Percentiles rank a stretch among this genome's conserved stretches.
These are phyloP conservation scores for Aspergillus niger DNA, from an alignment of 2,329 filamentous ascomycete genomes.

Conservation along the genomic window DNA sequence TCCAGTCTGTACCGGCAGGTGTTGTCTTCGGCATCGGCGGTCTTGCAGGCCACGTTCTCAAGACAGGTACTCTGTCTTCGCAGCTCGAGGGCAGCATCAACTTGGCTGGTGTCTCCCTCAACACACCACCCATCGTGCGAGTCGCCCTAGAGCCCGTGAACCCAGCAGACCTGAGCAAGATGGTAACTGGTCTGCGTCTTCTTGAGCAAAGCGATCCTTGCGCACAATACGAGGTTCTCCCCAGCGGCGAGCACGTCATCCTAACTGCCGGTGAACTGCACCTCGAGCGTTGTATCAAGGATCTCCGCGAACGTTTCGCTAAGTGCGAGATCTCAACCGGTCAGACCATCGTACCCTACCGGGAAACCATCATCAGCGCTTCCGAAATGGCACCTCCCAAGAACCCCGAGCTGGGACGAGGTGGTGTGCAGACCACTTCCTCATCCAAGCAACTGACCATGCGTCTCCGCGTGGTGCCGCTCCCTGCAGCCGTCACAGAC, in stretches of 20 bases:
- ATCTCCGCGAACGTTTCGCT: slow-evolving; percentile 88
- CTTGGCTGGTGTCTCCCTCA: slow-evolving; percentile 79
- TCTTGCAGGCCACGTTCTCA: slow-evolving; percentile 89
- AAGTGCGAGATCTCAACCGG: slow-evolving; percentile 93
- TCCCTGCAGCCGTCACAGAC: slow-evolving; percentile 76
- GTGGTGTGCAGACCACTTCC: slow-evolving; percentile 72
- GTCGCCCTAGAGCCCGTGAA: slow-evolving; percentile 93
- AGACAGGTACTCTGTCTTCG: slow-evolving; percentile 91
- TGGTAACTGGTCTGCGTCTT: slow-evolving; percentile 84
- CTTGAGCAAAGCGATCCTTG: slow-evolving; percentile 95
- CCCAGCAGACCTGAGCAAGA: slow-evolving; percentile 87
- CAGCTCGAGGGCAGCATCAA: slow-evolving; percentile 85
- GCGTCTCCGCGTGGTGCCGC: slow-evolving; percentile 72
- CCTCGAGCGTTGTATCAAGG: slow-evolving; percentile 88
- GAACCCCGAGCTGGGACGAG: slow-evolving; percentile 83
- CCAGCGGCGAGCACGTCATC: slow-evolving; percentile 92
- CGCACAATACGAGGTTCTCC: slow-evolving; percentile 90
- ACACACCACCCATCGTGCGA: slow-evolving; percentile 86
- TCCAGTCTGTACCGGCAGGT: slow-evolving; percentile 84
- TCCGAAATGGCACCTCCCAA: slow-evolving; percentile 90
- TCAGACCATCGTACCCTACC: slow-evolving; percentile 91
- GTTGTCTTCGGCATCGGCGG: slow-evolving; percentile 95
- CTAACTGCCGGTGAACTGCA: slow-evolving; percentile 93
- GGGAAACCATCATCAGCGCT: slow-evolving; percentile 84
- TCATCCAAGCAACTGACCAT: slow-evolving; percentile 84